phyloP scores from a whole-genome alignment of 2,329 filamentous ascomycete species.

The Phaeosphaeriaceae sp. region DNA sequence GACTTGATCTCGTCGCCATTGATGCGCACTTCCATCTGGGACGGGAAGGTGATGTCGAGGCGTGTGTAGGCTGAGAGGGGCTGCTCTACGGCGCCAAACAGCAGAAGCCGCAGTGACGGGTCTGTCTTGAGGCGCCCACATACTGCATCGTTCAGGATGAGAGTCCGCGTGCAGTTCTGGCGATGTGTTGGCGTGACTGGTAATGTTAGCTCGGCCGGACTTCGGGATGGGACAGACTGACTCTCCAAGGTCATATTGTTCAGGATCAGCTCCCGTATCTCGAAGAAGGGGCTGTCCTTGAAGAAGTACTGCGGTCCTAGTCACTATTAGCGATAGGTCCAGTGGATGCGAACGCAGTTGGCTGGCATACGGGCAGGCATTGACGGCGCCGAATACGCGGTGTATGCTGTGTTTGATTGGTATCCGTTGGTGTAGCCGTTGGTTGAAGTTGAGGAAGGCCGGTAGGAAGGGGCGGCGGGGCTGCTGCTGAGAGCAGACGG shows the following conservation, averaged over 20 bases:
- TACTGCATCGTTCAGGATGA: slow-evolving; percentile 61
- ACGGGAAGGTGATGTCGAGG: slow-evolving; percentile 83
- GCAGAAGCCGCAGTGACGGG: slow-evolving; percentile 73
- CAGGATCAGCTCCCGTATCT: slow-evolving; percentile 70
- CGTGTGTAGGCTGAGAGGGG: slow-evolving; percentile 37
- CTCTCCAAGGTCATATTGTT: slow-evolving; percentile 74
- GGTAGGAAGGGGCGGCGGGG: slow-evolving; percentile 24
- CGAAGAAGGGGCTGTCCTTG: slow-evolving; percentile 87
- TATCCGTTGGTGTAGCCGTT: slow-evolving; percentile 34
- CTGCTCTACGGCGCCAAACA: slow-evolving; percentile 78
- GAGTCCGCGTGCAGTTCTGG: slow-evolving; percentile 65
- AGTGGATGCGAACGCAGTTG: background rate
- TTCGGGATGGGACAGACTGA: slow-evolving; percentile 62
- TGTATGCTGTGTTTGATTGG: slow-evolving; percentile 13
- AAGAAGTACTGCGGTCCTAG: slow-evolving; percentile 59
- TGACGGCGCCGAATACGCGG: slow-evolving; percentile 20
- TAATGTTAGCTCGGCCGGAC: slow-evolving; percentile 6
- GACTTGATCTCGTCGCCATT: slow-evolving; percentile 88
- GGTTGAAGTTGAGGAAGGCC: slow-evolving; percentile 22
- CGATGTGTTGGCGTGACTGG: slow-evolving; percentile 67
- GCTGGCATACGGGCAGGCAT: slow-evolving; percentile 24
- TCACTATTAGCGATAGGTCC: slow-evolving; percentile 16
- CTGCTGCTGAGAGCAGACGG: slow-evolving; percentile 33
- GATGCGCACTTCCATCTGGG: slow-evolving; percentile 90
- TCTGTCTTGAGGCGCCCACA: slow-evolving; percentile 66